Conservation (phyloP, 2,329 filamentous ascomycete genomes). For the Fusarium secorum region DNA sequence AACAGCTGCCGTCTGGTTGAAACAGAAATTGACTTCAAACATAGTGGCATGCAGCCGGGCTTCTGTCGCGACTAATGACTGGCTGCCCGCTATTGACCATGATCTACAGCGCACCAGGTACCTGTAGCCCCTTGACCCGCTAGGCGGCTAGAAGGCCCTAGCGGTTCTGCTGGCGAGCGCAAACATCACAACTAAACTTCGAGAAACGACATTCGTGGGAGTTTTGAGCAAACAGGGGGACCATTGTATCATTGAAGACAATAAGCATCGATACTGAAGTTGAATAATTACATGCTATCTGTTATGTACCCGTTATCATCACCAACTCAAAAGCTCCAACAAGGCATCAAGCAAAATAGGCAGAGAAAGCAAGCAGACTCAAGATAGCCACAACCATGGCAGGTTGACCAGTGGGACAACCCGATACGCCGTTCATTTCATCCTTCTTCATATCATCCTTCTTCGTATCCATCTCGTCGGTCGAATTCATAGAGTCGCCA, state of each 20-base stretch:
- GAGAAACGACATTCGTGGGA: rapidly evolving
- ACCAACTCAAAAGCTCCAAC: background rate
- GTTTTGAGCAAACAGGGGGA: rapidly evolving
- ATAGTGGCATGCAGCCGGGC: too few relatives aligned
- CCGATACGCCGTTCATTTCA: background rate
- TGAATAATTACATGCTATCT: background rate
- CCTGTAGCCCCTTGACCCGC: background rate
- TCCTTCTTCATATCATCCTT: background rate
- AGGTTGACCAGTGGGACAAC: background rate
- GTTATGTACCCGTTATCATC: background rate
- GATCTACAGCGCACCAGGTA: background rate
- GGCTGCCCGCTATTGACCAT: background rate
- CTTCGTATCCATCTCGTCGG: background rate
- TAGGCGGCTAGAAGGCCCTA: background rate
- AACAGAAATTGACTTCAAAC: background rate
- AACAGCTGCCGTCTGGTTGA: background rate
- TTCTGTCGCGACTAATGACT: background rate
- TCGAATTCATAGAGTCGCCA: background rate
- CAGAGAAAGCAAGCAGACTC: background rate
- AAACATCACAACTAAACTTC: background rate
- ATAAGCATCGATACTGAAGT: rapidly evolving
- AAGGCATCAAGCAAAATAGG: background rate
- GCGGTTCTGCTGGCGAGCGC: rapidly evolving
- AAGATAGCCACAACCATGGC: background rate
- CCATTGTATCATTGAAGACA: rapidly evolving